phyloP scores from a whole-genome alignment of 148 eudicot genomes.

The Polygonum aviculare region DNA sequence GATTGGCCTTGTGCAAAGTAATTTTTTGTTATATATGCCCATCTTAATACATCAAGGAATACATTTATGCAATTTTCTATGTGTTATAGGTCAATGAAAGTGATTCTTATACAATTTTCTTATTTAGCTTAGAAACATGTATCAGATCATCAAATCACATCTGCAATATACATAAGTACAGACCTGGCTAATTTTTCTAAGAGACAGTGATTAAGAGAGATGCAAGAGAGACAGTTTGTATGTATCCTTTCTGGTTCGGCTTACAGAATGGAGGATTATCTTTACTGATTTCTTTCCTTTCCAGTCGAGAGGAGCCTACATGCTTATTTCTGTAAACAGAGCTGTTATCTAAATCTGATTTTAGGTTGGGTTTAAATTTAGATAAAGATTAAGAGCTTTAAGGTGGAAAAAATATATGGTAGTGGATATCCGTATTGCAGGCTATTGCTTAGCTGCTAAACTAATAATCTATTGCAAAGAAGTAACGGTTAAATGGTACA shows the following conservation, averaged over 20 bases:
- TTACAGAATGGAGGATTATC: background rate
- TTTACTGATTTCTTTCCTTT: background rate
- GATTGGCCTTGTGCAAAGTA: background rate
- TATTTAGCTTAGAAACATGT: background rate
- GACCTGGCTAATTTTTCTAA: too few species aligned
- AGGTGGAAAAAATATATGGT: background rate
- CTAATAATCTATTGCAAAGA: background rate
- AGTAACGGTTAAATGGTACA: background rate
- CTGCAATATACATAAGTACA: background rate
- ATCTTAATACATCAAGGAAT: background rate
- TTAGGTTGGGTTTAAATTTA: background rate
- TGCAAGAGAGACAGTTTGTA: constrained; percentile 28
- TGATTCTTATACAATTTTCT: background rate
- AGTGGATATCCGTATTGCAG: background rate
- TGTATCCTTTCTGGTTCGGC: background rate
- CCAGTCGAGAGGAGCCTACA: background rate
- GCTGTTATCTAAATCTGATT: background rate
- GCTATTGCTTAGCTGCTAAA: background rate
- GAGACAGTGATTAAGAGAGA: background rate
- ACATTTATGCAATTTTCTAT: background rate
- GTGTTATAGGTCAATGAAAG: background rate
- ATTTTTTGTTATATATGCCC: background rate
- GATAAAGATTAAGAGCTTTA: background rate
- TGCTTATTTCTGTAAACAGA: background rate
- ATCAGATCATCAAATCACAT: background rate